Evolutionary conservation across 768 basidiomycete species (phyloP), one percentile per base, ranked within the genome.

Genomic region (Suillus lakei): DNA sequence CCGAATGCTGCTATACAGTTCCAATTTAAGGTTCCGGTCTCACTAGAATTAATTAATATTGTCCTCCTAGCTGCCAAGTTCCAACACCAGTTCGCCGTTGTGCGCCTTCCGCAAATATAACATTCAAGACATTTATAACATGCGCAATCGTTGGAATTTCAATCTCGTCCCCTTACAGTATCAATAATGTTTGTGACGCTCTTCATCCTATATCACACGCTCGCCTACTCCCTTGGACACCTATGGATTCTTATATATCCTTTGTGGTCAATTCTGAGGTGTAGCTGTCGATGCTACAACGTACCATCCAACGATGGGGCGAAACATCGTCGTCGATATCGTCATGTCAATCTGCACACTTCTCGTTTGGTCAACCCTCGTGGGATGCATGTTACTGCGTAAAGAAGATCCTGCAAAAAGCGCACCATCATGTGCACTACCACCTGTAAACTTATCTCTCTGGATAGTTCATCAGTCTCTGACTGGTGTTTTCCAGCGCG

Each of bases 1-100:
- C 79, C 79, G 76, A 7, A 58, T 32, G 58, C 50, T 69, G 66
- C 74, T 79, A 36, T 32, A 71, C 50, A 80, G 76, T 69, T 73
- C 23, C 4, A 55, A 51, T 64, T 41, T 60, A 69, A 67, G 64
- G 65, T 69, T 67, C 18, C 39, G 60, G n/a, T 44, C 44, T 53
- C 46, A 53, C 30, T 54, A 21, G 30, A 21, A 32, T 54, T 53
- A 21, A 53, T 50, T 50, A 50, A 50, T 28, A 30, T 9, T 50
- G 48, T 54, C 5, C 5, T n/a, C 51, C 51, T 53, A 32, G 30
- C 30, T 34, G 53, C 53, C 53, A 34, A 53, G 10, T 53, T 30
- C 30, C 30, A 53, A 50, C 8, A 50, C 26, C 8, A n/a, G 6
- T 48, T 53, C 21, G 53, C 53, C 6, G 38, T 18, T 28, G 38